These are phyloP conservation scores for Rhizopogon vinicolor DNA, from an alignment of 768 basidiomycete species.

Conservation along the genomic window DNA sequence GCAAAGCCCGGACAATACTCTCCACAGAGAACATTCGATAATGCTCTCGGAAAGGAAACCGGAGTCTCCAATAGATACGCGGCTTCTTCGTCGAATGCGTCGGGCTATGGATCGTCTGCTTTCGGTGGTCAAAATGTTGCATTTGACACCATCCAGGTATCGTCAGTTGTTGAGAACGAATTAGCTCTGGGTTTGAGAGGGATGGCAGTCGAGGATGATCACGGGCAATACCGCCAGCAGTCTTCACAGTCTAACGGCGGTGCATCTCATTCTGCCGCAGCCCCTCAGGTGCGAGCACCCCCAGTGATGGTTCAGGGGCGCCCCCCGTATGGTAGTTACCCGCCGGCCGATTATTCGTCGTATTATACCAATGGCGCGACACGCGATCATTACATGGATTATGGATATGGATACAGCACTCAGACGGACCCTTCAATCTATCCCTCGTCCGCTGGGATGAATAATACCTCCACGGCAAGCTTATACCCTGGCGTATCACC, in stretches of 20 bases:
- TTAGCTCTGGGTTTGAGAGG: conserved; percentile 55
- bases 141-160: conserved; percentile 34
- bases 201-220: conserved; percentile 56
- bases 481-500: conserved; percentile 46
- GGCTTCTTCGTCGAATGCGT: conserved; percentile 41
- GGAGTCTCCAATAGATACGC: conserved; percentile 35
- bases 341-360: conserved; percentile 52
- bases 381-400: conserved; percentile 50
- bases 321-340: conserved; percentile 45
- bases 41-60: conserved; percentile 36
- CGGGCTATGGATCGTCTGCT: conserved; percentile 26
- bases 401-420: conserved; percentile 51
- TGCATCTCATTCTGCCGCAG: conserved; percentile 22
- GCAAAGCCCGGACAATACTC: conserved; percentile 48
- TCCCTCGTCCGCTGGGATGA: conserved; percentile 40
- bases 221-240: conserved; percentile 36
- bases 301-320: conserved; percentile 40
- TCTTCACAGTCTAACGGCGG: conserved; percentile 25
- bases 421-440: conserved; percentile 49
- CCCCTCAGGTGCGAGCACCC: conserved; percentile 37
- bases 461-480: conserved; percentile 37
- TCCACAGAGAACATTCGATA: conserved; percentile 47
- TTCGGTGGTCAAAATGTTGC: conserved; percentile 26
- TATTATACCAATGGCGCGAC: conserved; percentile 52
- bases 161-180: conserved; percentile 46